Evolutionary conservation across 2,329 filamentous ascomycete genomes (phyloP).

Genomic region (Apiospora saccharicola): DNA sequence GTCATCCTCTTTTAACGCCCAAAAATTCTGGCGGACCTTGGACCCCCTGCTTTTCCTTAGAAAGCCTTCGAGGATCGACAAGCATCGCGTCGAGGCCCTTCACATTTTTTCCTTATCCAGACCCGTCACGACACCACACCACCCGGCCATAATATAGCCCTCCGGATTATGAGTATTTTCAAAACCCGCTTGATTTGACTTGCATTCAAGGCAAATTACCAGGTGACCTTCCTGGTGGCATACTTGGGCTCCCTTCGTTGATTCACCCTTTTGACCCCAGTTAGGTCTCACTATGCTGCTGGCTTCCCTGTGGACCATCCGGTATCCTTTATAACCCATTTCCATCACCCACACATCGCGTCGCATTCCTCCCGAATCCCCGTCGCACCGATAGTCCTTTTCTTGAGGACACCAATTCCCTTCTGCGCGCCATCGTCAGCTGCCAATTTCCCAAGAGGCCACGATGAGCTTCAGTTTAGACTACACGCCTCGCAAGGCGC

Average conservation of each 20-base stretch:
- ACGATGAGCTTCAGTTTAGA: conserved; percentile 37
- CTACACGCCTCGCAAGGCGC: conserved; percentile 38
- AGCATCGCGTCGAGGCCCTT: conserved; percentile 20
- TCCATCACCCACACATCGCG: conserved; percentile 30
- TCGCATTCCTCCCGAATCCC: conserved; percentile 27
- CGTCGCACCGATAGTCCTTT: conserved; percentile 9
- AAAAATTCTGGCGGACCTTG: conserved; percentile 11
- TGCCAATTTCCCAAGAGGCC: conserved; percentile 26
- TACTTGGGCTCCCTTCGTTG: conserved; percentile 3
- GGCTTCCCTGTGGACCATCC: conserved; percentile 16
- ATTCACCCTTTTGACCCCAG: not conserved
- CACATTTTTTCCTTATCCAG: conserved; percentile 14
- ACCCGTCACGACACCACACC: conserved; percentile 3
- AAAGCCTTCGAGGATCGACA: conserved; percentile 23
- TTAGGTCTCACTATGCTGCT: conserved; percentile 19
- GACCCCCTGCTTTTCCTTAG: conserved; percentile 23
- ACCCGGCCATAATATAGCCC: not conserved
- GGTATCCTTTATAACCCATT: conserved; percentile 23
- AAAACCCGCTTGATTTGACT: conserved; percentile 6
- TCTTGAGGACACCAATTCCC: conserved; percentile 21
- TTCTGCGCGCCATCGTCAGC: conserved; percentile 26
- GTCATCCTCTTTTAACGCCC: conserved; percentile 21
- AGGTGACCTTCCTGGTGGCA: not conserved
- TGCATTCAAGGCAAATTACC: not conserved
- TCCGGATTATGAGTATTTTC: conserved; percentile 9